phyloP scores from a whole-genome alignment of 371 early-diverging fungal genomes.

The Antonospora locustae region DNA sequence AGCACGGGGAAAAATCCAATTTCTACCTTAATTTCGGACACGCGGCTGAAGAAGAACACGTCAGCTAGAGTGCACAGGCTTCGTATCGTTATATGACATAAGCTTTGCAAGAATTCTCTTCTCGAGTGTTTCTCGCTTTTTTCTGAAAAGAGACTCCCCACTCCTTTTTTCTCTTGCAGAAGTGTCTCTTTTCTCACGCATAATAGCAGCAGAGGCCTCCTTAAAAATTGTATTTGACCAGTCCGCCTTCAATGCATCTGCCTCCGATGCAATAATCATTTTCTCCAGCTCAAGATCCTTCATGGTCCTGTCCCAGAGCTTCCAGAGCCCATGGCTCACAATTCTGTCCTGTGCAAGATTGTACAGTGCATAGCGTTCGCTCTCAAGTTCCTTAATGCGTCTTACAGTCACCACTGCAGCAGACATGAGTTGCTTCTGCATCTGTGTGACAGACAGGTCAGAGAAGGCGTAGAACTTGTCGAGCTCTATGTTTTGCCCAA shows the following conservation, averaged over 20 bases:
- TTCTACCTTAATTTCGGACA: too few species aligned
- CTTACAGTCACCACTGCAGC: not conserved
- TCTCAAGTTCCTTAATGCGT: slow-evolving; percentile 12
- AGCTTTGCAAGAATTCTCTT: not conserved
- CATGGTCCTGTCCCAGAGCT: slow-evolving; percentile 5
- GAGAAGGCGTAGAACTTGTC: slow-evolving; percentile 5
- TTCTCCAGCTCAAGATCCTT: slow-evolving; percentile 17
- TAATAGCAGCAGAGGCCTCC: not conserved
- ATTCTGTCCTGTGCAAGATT: slow-evolving; percentile 15
- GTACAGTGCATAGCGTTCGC: slow-evolving; percentile 13
- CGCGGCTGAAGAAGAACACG: too few species aligned
- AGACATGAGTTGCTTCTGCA: slow-evolving; percentile 6
- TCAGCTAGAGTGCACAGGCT: too few species aligned
- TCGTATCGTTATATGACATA: too few species aligned
- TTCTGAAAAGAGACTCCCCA: not conserved
- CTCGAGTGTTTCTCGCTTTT: not conserved
- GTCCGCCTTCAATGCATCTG: slow-evolving; percentile 3
- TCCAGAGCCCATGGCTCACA: slow-evolving; percentile 19
- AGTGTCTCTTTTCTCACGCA: not conserved
- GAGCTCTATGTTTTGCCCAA: slow-evolving; percentile 5
- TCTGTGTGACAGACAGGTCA: not conserved
- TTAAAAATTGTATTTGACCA: slow-evolving; percentile 4
- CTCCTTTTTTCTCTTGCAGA: not conserved
- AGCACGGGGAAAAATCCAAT: too few species aligned
- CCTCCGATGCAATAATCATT: slow-evolving; percentile 22